Base-by-base conservation (phyloP, 768 basidiomycete genomes). In the Pholiota microspora region DNA sequence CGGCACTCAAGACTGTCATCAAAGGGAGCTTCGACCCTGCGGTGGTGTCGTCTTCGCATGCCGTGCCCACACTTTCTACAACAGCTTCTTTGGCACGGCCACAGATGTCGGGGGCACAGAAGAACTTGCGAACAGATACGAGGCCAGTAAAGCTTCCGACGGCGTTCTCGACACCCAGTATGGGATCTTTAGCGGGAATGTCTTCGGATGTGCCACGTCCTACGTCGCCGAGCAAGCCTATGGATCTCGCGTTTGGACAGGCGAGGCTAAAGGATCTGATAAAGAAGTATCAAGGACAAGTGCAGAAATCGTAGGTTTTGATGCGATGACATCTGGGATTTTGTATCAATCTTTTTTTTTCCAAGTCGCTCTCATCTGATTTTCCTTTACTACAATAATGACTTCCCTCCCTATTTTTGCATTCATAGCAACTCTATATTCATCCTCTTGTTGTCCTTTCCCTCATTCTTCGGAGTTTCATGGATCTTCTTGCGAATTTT, bases 241-340 rank as follows among this genome's bases (percentile, higher is more conserved):
- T 72, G 1, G 85, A 88, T 35, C 67, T 87, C 54, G 86, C 82
- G 8, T 90, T 91, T 71, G 89, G 89, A 12, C 85, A 91, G 68
- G 88, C 89, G 12, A 75, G 85, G 56, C 69, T 92, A 60, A 74
- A 88, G 53, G 89, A 91, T 69, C 72, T 92, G 57, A 92, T 92
- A 66, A 86, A 84, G 80, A 88, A 89, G 63, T 92, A 91, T 65
- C 89, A 92, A 69, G 75, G 75, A 18, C 61, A 59, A 21, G 58
- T 49, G 12, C 61, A 62, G 34, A 62, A 59, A 50, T 55, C 58
- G 21, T 59, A 57, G 38, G 35, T n/a, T 29, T 28, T 45, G 21
- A 29, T 24, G n/a, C 7, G 28, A 36, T 57, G 27, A 29, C 23
- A 21, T 36, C 32, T n/a, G 15, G 8, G 50, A 15, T 34, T 23